Evolutionary conservation across 805 yeast genomes (phyloP), one percentile per base, ranked within the genome.

Genomic region (Barnettozyma sp.): DNA sequence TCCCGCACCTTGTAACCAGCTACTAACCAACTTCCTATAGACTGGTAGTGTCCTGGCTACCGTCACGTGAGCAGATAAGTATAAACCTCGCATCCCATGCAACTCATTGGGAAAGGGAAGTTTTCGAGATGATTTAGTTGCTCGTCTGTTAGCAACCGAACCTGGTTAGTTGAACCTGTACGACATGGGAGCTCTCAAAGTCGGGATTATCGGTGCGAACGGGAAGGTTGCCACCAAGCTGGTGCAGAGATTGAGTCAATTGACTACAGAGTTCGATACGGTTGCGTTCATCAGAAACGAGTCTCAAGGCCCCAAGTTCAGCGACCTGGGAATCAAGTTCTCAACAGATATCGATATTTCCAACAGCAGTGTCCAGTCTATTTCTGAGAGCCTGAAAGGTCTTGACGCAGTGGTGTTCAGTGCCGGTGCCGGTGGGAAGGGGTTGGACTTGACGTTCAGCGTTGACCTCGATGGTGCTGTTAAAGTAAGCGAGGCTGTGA

Each of bases 381-480:
- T 76, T 22, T 55, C 64, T 0, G 42, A 49, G 3, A 58, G 56
- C 1, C 48, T 77, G 23, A 52, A 56, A 27, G 78, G 75, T 4
- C 64, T 61, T 24, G 74, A 73, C 44, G 75, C 76, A 7, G 73
- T 77, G 5, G 73, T 78, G 1, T 73, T 76, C 59, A 58, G 71
- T 26, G 82, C 80, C 0, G 83, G 83, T 7, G 73, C 80, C 3
- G 78, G 73, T 14, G 82, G 82, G 3, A 68, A 68, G 30, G 70
- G 71, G 12, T 45, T 67, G 7, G 66, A 59, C 17, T 45, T 59
- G 26, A 63, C 70, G 2, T 59, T 75, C 34, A 59, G 66, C 16
- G 71, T 77, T n/a, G 84, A 78, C 46, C 58, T 76, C 40, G 82
- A 77, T 49, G 78, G 78, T 4, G 76, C 78, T 7, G 71, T 73